A percentile compares a stretch with the other conserved stretches of the same genome.
These are phyloP conservation scores for Williopsis jadinii DNA, from an alignment of 1,139 yeast species.

Conservation along the genomic window DNA sequence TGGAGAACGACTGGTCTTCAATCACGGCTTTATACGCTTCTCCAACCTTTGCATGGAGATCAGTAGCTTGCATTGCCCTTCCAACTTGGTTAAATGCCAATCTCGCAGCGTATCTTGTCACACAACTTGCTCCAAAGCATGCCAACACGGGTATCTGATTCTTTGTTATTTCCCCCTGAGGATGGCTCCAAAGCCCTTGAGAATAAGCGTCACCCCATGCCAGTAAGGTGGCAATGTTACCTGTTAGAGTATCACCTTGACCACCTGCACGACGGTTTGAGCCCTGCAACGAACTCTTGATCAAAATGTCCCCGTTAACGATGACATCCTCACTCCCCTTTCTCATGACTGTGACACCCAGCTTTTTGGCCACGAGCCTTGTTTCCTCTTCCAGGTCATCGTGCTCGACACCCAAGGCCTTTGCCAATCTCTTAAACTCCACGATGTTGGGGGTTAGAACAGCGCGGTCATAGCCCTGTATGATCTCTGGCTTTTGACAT, in stretches of 20 bases:
- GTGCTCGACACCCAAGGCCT: conserved; percentile 34
- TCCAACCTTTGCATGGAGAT: conserved; percentile 64
- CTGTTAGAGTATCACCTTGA: conserved; percentile 78
- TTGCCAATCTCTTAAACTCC: conserved; percentile 66
- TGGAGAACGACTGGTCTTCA: conserved; percentile 18
- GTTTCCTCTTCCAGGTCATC: conserved; percentile 10
- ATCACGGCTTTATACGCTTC: conserved; percentile 52
- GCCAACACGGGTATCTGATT: conserved; percentile 47
- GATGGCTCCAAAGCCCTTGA: conserved; percentile 45
- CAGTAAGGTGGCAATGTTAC: conserved; percentile 59
- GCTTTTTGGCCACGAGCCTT: conserved; percentile 37
- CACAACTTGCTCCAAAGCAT: conserved; percentile 64
- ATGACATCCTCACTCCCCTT: conserved; percentile 69
- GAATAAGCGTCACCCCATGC: conserved; percentile 63
- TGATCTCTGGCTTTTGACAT: conserved; percentile 46
- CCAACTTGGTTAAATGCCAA: conserved; percentile 61
- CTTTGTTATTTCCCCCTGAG: conserved; percentile 19
- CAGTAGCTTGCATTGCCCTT: conserved; percentile 81
- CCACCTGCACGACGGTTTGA: conserved; percentile 78
- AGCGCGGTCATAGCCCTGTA: conserved; percentile 46
- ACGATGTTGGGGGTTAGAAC: conserved; percentile 85
- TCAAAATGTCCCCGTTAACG: conserved; percentile 27
- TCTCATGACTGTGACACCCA: conserved; percentile 63
- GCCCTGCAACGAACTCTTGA: conserved; percentile 45
- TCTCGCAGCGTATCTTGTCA: conserved; percentile 60